Base-by-base conservation (phyloP, 2,329 filamentous ascomycete genomes). In the Calonectria honghensis region DNA sequence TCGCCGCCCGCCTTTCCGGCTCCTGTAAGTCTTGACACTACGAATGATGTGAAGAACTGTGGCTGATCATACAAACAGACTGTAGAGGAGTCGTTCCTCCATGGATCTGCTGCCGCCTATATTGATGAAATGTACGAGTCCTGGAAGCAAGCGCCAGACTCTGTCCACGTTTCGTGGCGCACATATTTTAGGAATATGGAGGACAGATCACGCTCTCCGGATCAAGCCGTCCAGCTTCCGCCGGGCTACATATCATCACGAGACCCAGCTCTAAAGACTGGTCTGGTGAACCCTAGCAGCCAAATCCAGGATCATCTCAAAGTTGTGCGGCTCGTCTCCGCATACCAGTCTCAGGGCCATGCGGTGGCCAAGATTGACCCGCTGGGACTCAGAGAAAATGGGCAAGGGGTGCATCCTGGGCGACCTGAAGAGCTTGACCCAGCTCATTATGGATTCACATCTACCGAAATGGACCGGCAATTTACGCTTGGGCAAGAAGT, bases 111-210 rank as follows among this genome's bases (percentile, higher is more conserved):
- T 70, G 96, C 97, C 87, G 97, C 98, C 88, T 99, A 99, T 88
- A 95, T 98, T 85, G 96, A 99, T 86, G 97, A 98, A 89, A 98
- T 99, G 97, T 98, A 98, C 87, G 89, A 98, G 88, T 93, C 96
- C 84, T 99, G 97, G 96, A 98, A 96, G 87, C 89, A 94, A 75
- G 95, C 98, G 81, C 96, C 97, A 64, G 91, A 93, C 80, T 98
- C 95, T 83, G 96, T 99, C 67, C 96, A 99, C 87, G 90, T 98
- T 81, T 98, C 96, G 84, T 99, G 96, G 96, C 96, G 98, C 88
- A 93, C 96, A 83, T 99, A 99, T 91, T 99, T 99, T 91, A 94
- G 93, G 87, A 98, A 98, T 88, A 98, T 99, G 94, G 96, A 99
- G 89, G 94, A 92, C 78, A 96, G 96, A 84, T 94, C 96, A 82